A percentile compares a stretch with the other conserved stretches of the same genome.
These are phyloP conservation scores for Ambrosia artemisiifolia DNA, from an alignment of 129 eudicot genomes.

Conservation along the genomic window DNA sequence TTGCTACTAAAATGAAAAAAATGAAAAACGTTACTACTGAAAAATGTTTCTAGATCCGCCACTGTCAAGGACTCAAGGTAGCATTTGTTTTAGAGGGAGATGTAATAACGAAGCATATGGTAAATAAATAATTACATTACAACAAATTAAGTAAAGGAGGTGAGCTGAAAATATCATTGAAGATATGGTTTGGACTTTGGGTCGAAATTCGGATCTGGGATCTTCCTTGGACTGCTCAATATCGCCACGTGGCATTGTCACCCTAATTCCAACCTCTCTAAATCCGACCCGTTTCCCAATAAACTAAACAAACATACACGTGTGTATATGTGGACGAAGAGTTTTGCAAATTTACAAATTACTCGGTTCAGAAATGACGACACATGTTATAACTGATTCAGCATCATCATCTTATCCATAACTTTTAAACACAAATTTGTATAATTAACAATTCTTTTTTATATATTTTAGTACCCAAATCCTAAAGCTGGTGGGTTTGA, in stretches of 20 bases:
- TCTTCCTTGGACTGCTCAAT: constrained; percentile 29
- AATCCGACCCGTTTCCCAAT: constrained; percentile 27
- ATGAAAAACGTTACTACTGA: no score
- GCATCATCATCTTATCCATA: not conserved
- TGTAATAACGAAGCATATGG: not conserved
- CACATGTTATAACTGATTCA: constrained; percentile 1
- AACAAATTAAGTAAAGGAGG: no score
- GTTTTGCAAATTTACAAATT: not conserved
- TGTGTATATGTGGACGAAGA: not conserved
- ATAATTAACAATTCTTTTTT: not conserved
- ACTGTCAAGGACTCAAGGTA: no score
- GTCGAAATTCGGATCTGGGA: constrained; percentile 40
- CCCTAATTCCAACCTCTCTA: constrained; percentile 23
- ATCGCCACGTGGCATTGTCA: constrained; percentile 31
- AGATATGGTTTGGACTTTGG: constrained; percentile 35
- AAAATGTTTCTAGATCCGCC: no score
- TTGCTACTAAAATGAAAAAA: no score
- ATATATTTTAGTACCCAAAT: not conserved
- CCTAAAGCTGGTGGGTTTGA: no score
- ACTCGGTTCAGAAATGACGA: not conserved
- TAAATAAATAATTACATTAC: not conserved
- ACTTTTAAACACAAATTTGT: not conserved
- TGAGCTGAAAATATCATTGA: constrained; percentile 19
- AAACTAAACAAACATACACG: constrained; percentile 17
- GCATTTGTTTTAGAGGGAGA: no score